Evolutionary conservation across 2,329 filamentous ascomycete species (phyloP), one percentile per base, ranked within the genome.

Genomic region (Fusarium sulawesiense): DNA sequence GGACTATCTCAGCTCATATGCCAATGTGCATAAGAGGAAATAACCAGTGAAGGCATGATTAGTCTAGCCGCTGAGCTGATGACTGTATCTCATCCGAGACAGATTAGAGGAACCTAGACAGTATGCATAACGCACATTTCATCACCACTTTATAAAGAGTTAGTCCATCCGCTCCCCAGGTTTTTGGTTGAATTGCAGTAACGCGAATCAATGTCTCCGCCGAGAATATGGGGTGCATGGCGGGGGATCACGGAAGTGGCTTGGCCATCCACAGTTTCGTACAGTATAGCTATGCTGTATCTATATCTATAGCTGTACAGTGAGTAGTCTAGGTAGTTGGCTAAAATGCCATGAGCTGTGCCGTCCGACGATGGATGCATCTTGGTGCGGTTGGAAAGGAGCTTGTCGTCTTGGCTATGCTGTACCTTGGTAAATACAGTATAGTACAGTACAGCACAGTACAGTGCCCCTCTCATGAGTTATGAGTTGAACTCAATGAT

Each of bases 171-270:
- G 29, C 25, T 29, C 66, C 42, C 61, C 37, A 42, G 56, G 30
- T 49, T 66, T 34, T 42, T n/a, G 47, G 42, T 32, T 16, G 27
- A 66, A 37, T 30, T 32, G 29, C 29, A 30, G 29, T 13, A 42
- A 47, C 40, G 40, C 23, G 51, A 37, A 48, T 42, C 48, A 37
- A 48, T 42, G 20, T 71, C 51, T 66, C 68, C 46, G 68, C 64
- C 45, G 51, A 72, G 68, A 72, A 53, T 69, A 72, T 37, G 68
- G 68, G 68, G 68, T 71, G 58, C 42, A 66, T 66, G 25, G 56
- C 54, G 68, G 64, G 68, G 68, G 53, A 53, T 47, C 56, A 68
- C 68, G 53, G 68, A 66, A 55, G 54, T 64, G 56, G 54, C 58
- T 61, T 71, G 47, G 25, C 51, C 48, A 61, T 61, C 42, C 55